phyloP scores from a whole-genome alignment of 23 red algal species.

The Pyropia yezoensis region DNA sequence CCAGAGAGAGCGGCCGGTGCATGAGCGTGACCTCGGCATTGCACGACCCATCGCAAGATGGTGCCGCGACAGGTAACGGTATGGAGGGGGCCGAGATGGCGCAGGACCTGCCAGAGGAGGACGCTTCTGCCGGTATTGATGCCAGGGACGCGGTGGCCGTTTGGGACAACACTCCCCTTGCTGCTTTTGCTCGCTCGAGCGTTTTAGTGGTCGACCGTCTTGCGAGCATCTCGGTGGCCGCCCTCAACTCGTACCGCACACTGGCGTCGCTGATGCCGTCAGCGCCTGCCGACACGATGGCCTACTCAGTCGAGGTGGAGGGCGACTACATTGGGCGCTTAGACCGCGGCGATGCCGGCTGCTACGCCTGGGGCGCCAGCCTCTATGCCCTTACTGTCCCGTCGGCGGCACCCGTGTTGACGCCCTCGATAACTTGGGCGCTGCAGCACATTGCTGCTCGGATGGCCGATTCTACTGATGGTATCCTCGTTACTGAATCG shows the following conservation, averaged over 20 bases:
- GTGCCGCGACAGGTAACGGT: too few relatives aligned
- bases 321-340: constrained; percentile 28
- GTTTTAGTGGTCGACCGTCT: too few relatives aligned
- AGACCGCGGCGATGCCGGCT: constrained; percentile 39
- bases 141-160: too few relatives aligned
- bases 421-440: background rate
- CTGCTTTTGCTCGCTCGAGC: too few relatives aligned
- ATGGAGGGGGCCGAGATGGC: too few relatives aligned
- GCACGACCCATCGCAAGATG: too few relatives aligned
- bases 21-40: too few relatives aligned
- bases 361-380: constrained; percentile 30
- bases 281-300: constrained; percentile 1
- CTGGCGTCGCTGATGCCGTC: constrained; percentile 7
- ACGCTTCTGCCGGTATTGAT: too few relatives aligned
- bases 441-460: background rate
- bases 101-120: too few relatives aligned
- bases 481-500: constrained; percentile 14
- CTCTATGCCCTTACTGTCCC: constrained; percentile 9
- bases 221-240: constrained; percentile 2
- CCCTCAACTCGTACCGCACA: constrained; percentile 13
- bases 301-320: constrained; percentile 45
- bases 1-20: too few relatives aligned
- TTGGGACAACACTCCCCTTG: too few relatives aligned
- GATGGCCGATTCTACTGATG: background rate
- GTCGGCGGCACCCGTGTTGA: constrained; percentile 12